A percentile compares a stretch with the other conserved stretches of the same genome.
phyloP scores from a whole-genome alignment of 1,284 basidiomycete genomes.

The Ustilago cynodontis region DNA sequence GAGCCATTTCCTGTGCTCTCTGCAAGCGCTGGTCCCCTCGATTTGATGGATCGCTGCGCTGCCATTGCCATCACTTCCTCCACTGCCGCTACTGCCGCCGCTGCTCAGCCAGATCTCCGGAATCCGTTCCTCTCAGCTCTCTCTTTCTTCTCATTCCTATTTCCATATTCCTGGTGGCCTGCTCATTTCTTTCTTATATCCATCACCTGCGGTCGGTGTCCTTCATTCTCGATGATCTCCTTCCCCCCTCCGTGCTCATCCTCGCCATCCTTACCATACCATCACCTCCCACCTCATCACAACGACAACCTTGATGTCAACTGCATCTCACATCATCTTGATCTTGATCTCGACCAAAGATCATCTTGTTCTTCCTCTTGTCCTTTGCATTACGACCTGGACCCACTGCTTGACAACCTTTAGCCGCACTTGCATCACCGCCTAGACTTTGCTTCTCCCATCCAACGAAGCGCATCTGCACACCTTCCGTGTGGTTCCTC shows the following conservation, averaged over 20 bases:
- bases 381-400: background rate
- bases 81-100: background rate
- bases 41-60: conserved; percentile 1
- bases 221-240: background rate
- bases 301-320: background rate
- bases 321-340: background rate
- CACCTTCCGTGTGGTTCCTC: conserved; percentile 5
- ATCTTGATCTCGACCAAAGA: no score
- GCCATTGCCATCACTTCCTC: background rate
- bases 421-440: background rate
- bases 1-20: conserved; percentile 3
- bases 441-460: conserved; percentile 9
- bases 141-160: background rate
- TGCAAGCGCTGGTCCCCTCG: background rate
- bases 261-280: background rate
- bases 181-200: conserved; percentile 14
- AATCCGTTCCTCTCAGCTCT: conserved; percentile 24
- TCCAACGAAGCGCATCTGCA: conserved; percentile 8
- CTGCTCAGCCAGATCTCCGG: conserved; percentile 34
- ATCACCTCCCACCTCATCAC: background rate
- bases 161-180: background rate
- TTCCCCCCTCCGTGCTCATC: conserved; percentile 4
- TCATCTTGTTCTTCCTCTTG: background rate
- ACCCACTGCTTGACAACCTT: background rate
- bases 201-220: conserved; percentile 1